A percentile compares a stretch with the other conserved stretches of the same genome.
Evolutionary conservation across 495 filamentous ascomycete species (phyloP).

Genomic region (Cudoniella acicularis): DNA sequence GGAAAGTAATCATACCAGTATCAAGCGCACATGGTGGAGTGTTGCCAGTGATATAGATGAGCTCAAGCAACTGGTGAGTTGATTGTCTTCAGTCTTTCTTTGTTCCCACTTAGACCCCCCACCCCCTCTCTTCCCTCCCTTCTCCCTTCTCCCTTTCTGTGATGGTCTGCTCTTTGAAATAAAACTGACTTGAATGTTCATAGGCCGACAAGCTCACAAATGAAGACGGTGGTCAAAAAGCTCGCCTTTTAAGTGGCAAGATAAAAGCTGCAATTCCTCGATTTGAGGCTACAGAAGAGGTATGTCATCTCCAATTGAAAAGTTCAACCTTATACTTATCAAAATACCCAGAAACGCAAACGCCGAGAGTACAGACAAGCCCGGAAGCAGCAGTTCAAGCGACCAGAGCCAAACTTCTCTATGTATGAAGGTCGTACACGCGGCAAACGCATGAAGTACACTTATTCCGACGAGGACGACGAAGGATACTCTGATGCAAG

Average conservation of each 20-base stretch:
- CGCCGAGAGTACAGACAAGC: conserved; percentile 85
- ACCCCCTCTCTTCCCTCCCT: background rate
- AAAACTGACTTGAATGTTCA: background rate
- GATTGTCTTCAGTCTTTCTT: background rate
- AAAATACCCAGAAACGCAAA: conserved; percentile 67
- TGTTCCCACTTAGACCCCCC: background rate
- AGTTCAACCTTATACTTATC: conserved; percentile 30
- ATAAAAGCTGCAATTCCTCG: conserved; percentile 81
- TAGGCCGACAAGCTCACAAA: conserved; percentile 65
- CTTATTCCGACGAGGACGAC: conserved; percentile 87
- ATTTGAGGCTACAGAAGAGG: conserved; percentile 94
- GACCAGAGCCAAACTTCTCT: conserved; percentile 86
- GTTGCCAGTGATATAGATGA: conserved; percentile 90
- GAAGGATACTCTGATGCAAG: conserved; percentile 67
- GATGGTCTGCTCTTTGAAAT: background rate
- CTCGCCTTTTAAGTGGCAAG: conserved; percentile 68
- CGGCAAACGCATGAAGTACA: conserved; percentile 93
- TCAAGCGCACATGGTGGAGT: conserved; percentile 84
- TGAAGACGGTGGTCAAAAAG: conserved; percentile 73
- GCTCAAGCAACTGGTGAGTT: conserved; percentile 52
- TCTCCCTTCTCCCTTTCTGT: background rate
- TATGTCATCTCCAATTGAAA: conserved; percentile 33
- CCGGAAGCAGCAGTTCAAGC: conserved; percentile 81
- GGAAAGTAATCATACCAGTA: conserved; percentile 79
- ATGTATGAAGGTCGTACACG: conserved; percentile 94